Conservation (phyloP, 306 rosid genomes). For the Hippophae tibetana region DNA sequence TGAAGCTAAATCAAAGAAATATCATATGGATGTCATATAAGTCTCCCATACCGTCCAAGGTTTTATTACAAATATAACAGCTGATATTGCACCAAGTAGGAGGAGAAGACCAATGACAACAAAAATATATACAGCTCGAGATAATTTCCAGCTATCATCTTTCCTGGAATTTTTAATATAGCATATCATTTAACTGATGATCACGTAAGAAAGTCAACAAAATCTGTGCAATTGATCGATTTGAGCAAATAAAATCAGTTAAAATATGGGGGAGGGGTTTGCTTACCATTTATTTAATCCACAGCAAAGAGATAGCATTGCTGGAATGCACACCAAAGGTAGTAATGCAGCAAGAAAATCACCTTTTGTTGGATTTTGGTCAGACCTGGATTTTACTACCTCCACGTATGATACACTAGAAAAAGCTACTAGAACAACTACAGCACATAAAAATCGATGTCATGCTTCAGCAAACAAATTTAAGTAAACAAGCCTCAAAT, state of each 20-base stretch:
- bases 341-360: slow-evolving; percentile 98
- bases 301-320: slow-evolving; percentile 83
- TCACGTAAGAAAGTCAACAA: slow-evolving; percentile 11
- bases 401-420: slow-evolving; percentile 86
- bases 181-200: slow-evolving; percentile 18
- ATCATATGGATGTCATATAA: not conserved
- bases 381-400: slow-evolving; percentile 71
- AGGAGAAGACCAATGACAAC: slow-evolving; percentile 86
- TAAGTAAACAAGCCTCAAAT: slow-evolving; percentile 12
- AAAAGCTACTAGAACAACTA: slow-evolving; percentile 82
- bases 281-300: slow-evolving; percentile 93
- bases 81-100: slow-evolving; percentile 87
- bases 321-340: slow-evolving; percentile 91
- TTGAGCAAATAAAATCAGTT: slow-evolving; percentile 1
- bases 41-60: slow-evolving; percentile 90
- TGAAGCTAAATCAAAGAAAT: slow-evolving; percentile 2
- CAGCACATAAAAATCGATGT: not conserved
- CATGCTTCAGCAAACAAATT: slow-evolving; percentile 1
- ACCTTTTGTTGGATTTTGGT: slow-evolving; percentile 63
- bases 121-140: slow-evolving; percentile 79
- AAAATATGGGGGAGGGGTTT: not conserved
- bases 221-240: slow-evolving; percentile 4
- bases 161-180: slow-evolving; percentile 51
- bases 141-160: slow-evolving; percentile 96
- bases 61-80: slow-evolving; percentile 68